Evolutionary conservation across 148 eudicot species (phyloP), one percentile per base, ranked within the genome.

Genomic region (Cornus suecica): DNA sequence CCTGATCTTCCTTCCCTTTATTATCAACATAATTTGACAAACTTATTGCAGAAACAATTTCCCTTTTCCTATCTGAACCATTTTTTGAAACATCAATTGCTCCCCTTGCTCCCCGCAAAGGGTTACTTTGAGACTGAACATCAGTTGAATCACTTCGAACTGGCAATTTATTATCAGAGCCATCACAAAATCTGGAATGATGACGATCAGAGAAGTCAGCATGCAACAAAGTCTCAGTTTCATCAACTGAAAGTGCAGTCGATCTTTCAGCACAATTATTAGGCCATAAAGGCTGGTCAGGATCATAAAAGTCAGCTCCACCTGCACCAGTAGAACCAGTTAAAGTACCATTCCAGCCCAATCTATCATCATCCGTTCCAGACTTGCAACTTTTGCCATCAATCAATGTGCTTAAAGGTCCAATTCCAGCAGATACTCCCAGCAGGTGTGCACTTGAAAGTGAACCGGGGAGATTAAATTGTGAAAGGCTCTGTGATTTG

Each of bases 241-340:
- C 87, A 66, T 84, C 90, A 65, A 80, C 80, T 60, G 72, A 81
- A 72, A 86, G 79, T 24, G 84, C 85, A 29, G 86, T 75, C 67
- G 98, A 88, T 65, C 87, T 78, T 74, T 81, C 89, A 26, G 87
- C 80, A 77, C 80, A 37, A 84, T 89, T 88, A 83, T 83, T 90
- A 70, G 82, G 81, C 96, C 97, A 94, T 65, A 92, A 80, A 62
- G 99, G 99, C 86, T 94, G 94, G 85, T 94, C 99, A 78, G 99
- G 99, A 83, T 94, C 97, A 81, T 94, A 94, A 28, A 92, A 86
- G 84, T 94, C 99, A 80, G 96, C 83, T 68, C 90, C 97, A 73
- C 80, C 77, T 2, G 78, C 83, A 75, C 75, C 81, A 74, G 77
- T 72, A 76, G 82, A 76, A 73, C 80, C 83, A 34, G 75, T 65